Base-by-base conservation (phyloP, 768 basidiomycete genomes). In the Russula vinacea region DNA sequence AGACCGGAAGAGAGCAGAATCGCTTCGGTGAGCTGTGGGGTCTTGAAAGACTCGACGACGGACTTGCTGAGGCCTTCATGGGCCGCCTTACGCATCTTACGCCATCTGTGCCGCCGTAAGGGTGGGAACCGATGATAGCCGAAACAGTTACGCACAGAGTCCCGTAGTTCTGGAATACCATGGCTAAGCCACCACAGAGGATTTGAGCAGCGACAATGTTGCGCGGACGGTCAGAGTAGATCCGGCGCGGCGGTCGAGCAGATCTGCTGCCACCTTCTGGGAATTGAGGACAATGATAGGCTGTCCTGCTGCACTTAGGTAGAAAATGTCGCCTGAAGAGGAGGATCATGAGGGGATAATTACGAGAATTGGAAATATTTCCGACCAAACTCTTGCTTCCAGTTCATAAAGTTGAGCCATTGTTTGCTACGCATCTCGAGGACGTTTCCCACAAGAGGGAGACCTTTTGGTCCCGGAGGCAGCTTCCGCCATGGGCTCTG, bases 201-300 rank as follows among this genome's bases (percentile, higher is more conserved):
- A 68, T 68, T 47, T 63, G 52, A 45, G 56, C 59, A 32, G 66
- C 60, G 24, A 67, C 63, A 24, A 67, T 66, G 45, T 66, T 65
- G 22, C 59, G 67, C 8, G 67, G 64, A 17, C 67, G 58, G 29
- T 61, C 67, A 22, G 67, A 67, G 52, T 67, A 67, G 13, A 66
- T 67, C 55, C 59, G 0, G 67, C 58, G 19, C 67, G 54, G 22
- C 67, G 67, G 39, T 72, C 72, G 8, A 71, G 65, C 22, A 73
- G 47, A 26, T 73, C 72, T 16, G 56, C 53, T 19, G 70, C 68
- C 4, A 55, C 71, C 52, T 73, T 66, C 26, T 67, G 67, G 40
- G 66, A 40, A 52, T 71, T 73, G 44, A 73, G 62, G 11, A 73
- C 62, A 22, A 73, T 51, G 7, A 68, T 64, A 14, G 69, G 64